Evolutionary conservation across 2,329 filamentous ascomycete species (phyloP).

Genomic region (Elsinoe arachidis): DNA sequence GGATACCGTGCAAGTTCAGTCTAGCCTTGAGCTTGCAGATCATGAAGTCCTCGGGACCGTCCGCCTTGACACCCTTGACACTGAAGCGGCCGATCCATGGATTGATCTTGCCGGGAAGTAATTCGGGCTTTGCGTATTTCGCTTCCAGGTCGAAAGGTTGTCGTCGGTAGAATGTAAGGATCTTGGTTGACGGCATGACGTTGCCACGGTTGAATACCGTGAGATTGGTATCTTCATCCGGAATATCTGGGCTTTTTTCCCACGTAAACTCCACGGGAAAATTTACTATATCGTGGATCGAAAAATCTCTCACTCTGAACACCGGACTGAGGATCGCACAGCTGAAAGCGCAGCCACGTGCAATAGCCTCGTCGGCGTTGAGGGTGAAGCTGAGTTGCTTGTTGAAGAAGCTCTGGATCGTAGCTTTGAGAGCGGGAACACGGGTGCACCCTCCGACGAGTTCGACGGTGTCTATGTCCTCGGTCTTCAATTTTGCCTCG

Average conservation of each 20-base stretch:
- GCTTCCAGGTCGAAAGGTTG: conserved; percentile 95
- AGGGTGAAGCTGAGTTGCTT: conserved; percentile 91
- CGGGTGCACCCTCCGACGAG: conserved; percentile 91
- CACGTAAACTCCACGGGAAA: conserved; percentile 98
- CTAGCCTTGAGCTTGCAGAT: conserved; percentile 99
- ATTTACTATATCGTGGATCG: conserved; percentile 92
- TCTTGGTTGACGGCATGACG: conserved; percentile 95
- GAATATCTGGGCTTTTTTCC: conserved; percentile 98
- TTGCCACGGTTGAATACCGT: conserved; percentile 98
- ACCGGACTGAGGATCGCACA: conserved; percentile 95
- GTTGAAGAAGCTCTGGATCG: conserved; percentile 82
- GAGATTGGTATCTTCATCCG: conserved; percentile 93
- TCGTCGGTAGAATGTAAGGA: conserved; percentile 98
- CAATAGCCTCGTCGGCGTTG: conserved; percentile 96
- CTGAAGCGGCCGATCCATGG: conserved; percentile 97
- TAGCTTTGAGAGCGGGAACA: conserved; percentile 85
- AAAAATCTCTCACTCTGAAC: conserved; percentile 97
- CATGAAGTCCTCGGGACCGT: conserved; percentile 95
- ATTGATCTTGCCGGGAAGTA: conserved; percentile 78
- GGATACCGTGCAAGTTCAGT: conserved; percentile 88
- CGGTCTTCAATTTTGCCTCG: conserved; percentile 82
- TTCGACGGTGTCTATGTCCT: conserved; percentile 90
- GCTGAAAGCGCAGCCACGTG: conserved; percentile 91
- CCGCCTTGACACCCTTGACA: conserved; percentile 92
- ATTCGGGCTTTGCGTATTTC: conserved; percentile 78